Evolutionary conservation across 148 eudicot genomes (phyloP).

Genomic region (Chenopodium berlandieri): DNA sequence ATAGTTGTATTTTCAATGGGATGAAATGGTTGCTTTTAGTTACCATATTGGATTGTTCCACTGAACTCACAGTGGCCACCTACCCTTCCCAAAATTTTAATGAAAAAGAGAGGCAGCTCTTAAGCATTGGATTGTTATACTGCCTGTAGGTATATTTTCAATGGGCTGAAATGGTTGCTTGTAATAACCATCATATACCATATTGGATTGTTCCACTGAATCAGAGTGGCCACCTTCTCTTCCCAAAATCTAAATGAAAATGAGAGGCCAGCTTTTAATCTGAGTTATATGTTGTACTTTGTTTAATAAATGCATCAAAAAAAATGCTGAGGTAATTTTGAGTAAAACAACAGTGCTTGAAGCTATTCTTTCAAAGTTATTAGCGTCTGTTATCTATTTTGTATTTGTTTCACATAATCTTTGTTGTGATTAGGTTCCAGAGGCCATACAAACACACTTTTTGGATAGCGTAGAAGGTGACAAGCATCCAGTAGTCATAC

Average conservation of each 20-base stretch:
- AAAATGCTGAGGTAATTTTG: not conserved
- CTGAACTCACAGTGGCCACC: not conserved
- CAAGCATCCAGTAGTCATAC: slow-evolving; percentile 76
- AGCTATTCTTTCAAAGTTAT: not conserved
- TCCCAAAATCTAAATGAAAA: not conserved
- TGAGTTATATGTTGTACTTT: not conserved
- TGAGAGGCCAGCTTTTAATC: not conserved
- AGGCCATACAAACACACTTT: slow-evolving; percentile 61
- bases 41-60: no score
- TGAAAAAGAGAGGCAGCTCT: not conserved
- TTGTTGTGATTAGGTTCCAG: slow-evolving; percentile 65
- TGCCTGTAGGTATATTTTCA: not conserved
- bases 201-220: no score
- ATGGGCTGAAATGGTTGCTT: not conserved
- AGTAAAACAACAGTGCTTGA: not conserved
- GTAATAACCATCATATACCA: no score
- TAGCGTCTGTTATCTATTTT: not conserved
- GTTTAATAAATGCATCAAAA: not conserved
- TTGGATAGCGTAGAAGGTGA: slow-evolving; percentile 52
- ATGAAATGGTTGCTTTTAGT: not conserved
- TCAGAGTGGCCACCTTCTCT: not conserved
- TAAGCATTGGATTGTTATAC: not conserved
- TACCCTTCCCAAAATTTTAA: not conserved
- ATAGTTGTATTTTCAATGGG: not conserved
- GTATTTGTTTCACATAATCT: not conserved